A percentile compares a stretch with the other conserved stretches of the same genome.
Evolutionary conservation across 73 alveolate species (phyloP).

Genomic region (Paramecium sonneborni): DNA sequence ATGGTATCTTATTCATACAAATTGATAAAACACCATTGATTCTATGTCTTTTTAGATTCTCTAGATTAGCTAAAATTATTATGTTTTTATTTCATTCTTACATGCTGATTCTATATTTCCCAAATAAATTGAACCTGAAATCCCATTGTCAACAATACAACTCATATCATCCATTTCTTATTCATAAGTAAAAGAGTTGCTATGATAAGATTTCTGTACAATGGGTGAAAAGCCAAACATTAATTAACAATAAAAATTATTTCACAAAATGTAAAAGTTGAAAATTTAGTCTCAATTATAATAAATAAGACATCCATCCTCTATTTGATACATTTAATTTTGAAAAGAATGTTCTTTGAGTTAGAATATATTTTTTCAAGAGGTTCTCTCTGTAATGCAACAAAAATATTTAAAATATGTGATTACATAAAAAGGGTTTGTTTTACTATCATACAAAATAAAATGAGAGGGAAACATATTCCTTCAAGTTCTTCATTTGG

Average conservation of each 20-base stretch:
- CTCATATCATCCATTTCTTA: constrained; percentile 6
- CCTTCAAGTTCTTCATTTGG: background rate
- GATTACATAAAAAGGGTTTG: background rate
- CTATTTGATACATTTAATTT: background rate
- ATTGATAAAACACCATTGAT: constrained; percentile 29
- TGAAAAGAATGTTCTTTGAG: background rate
- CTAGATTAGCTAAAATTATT: constrained; percentile 6
- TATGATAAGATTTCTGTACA: background rate
- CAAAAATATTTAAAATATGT: background rate
- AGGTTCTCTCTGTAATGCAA: background rate
- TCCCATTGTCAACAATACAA: constrained; percentile 18
- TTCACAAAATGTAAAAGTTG: background rate
- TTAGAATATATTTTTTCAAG: background rate
- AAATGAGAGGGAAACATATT: background rate
- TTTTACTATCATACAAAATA: no score
- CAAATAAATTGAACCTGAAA: background rate
- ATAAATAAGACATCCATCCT: background rate
- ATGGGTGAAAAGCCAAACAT: background rate
- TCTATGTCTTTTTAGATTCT: background rate
- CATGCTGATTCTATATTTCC: constrained; percentile 33
- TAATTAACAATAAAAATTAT: constrained; percentile 29
- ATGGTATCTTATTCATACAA: constrained; percentile 50
- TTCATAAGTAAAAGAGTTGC: background rate
- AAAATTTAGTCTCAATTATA: background rate
- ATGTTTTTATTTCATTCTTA: background rate